Base-by-base conservation (phyloP, 139 green algal genomes). In the Klebsormidium nitens region DNA sequence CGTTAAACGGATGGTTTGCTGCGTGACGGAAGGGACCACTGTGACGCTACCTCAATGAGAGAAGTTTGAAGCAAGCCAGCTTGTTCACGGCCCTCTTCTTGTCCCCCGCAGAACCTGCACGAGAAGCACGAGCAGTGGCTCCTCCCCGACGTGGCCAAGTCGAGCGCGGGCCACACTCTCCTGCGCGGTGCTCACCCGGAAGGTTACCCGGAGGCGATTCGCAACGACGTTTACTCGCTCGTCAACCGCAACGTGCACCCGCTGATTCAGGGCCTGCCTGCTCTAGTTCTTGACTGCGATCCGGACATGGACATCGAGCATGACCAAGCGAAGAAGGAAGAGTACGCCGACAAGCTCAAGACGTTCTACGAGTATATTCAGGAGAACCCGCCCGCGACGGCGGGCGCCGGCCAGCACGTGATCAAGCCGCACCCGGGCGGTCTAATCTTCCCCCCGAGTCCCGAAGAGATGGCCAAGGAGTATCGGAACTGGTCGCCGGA, bases 101-200 rank as follows among this genome's bases (percentile, higher is more conserved):
- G n/a, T n/a, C n/a, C n/a, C n/a, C 19, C 17, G 44, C 75, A 88
- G 64, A 75, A 72, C 37, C 82, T 97, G 55, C 91, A 97, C 71
- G 59, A 84, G 35, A 92, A 92, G 62, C 92, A 97, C 71, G 92
- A 97, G 80, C 84, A 94, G 58, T 97, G 92, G 92, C 61, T 85
- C 23, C 75, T 95, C n/a, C 67, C 40, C 2, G 49, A n/a, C 34
- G 44, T 64, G 40, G 47, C 23, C 34, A 36, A 40, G 1, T 72
- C 62, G 64, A 28, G n/a, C 3, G 36, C 47, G 39, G 40, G 42
- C 19, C 37, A 19, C 19, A 70, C 36, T 36, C 36, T 28, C 3
- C 37, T 57, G n/a, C 8, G 19, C 38, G 35, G 44, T 14, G 49
- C 44, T 17, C 38, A 35, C 60, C 23, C 39, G 59, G 72, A 63